Conservation (phyloP, 73 alveolate species). For the Urostyla sp. region DNA sequence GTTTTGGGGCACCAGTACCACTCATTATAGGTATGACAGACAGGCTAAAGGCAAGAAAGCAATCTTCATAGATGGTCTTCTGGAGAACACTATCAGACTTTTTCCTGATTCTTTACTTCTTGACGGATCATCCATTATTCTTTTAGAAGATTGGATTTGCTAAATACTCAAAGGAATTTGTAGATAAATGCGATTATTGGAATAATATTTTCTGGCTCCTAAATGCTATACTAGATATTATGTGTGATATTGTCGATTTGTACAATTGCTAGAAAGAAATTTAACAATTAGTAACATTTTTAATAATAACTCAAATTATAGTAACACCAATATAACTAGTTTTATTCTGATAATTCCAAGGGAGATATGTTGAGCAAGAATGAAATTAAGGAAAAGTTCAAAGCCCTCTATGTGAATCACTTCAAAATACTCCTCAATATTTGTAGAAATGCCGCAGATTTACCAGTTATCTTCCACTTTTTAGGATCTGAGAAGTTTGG, state of each 20-base stretch:
- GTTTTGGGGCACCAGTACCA: constrained; percentile 51
- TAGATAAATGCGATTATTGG: constrained; percentile 7
- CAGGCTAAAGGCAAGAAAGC: constrained; percentile 20
- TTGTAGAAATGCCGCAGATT: constrained; percentile 35
- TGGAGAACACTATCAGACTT: constrained; percentile 16
- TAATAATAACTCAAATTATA: neutral
- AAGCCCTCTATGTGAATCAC: neutral
- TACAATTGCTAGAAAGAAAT: constrained; percentile 24
- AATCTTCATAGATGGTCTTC: constrained; percentile 24
- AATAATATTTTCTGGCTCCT: constrained; percentile 39
- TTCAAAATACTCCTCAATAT: neutral
- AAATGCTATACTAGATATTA: constrained; percentile 9
- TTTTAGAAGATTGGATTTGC: constrained; percentile 31
- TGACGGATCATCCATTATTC: constrained; percentile 48
- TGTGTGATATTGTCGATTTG: constrained; percentile 29
- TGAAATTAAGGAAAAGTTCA: constrained; percentile 1
- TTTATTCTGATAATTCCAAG: neutral
- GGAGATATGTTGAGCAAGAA: neutral
- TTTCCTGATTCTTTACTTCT: constrained; percentile 39
- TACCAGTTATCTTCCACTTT: constrained; percentile 53
- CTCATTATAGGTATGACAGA: constrained; percentile 44
- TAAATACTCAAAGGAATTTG: constrained; percentile 23
- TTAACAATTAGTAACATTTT: neutral
- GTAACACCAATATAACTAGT: neutral
- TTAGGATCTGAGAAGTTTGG: constrained; percentile 22